phyloP scores from a whole-genome alignment of 1,284 basidiomycete species.

The Puccinia horiana region DNA sequence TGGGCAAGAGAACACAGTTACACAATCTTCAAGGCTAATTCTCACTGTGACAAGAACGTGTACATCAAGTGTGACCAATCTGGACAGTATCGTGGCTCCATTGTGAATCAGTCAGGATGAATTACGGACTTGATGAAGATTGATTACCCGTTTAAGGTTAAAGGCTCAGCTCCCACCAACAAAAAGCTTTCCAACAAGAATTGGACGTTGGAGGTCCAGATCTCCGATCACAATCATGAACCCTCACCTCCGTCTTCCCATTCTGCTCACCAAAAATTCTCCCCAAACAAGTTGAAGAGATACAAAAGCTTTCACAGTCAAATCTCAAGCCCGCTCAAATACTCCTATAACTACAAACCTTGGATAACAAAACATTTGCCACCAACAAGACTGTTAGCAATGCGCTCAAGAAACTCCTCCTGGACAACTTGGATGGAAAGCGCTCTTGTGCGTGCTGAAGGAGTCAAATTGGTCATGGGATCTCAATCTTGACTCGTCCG shows the following conservation, averaged over 20 bases:
- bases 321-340: too few species aligned
- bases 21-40: background rate
- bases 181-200: background rate
- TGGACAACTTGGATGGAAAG: background rate
- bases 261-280: background rate
- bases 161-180: background rate
- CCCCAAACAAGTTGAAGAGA: background rate
- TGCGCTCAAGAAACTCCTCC: background rate
- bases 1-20: background rate
- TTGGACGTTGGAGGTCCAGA: background rate
- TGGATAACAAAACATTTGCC: too few species aligned
- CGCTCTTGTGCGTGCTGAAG: background rate
- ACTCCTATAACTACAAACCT: too few species aligned
- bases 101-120: background rate
- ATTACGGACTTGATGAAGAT: background rate
- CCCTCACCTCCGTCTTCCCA: background rate
- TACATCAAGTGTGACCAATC: background rate
- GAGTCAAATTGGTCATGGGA: background rate
- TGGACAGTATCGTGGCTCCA: background rate
- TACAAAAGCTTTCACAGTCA: background rate
- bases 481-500: background rate
- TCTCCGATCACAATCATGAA: background rate
- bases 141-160: too few species aligned
- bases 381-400: too few species aligned
- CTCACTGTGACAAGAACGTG: too few species aligned